Conservation (phyloP, 2,329 filamentous ascomycete species). For the Xylariales sp. region DNA sequence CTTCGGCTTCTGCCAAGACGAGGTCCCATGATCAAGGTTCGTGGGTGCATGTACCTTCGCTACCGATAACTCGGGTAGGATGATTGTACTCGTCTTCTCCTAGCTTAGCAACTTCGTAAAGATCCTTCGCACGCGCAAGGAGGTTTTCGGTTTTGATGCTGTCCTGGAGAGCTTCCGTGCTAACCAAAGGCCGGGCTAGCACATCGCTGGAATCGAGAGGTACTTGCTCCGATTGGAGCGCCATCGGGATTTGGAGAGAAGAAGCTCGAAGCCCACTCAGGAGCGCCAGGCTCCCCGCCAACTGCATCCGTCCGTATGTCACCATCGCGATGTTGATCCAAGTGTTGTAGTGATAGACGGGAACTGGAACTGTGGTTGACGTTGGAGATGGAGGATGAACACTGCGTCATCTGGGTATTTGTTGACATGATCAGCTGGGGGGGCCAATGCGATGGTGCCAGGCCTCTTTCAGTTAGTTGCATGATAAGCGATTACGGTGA, state of each 20-base stretch:
- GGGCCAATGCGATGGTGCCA: background rate
- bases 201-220: slow-evolving; percentile 8
- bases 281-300: slow-evolving; percentile 9
- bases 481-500: slow-evolving; percentile 4
- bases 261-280: slow-evolving; percentile 13
- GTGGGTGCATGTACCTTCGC: no score
- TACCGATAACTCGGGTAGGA: slow-evolving; percentile 68
- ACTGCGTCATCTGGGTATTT: slow-evolving; percentile 8
- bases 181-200: slow-evolving; percentile 36
- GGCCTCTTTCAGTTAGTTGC: background rate
- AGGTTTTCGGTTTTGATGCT: slow-evolving; percentile 53
- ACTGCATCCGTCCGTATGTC: slow-evolving; percentile 8
- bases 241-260: slow-evolving; percentile 21
- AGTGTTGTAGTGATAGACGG: background rate
- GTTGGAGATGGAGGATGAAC: background rate
- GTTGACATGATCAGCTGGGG: slow-evolving; percentile 5
- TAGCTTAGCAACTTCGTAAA: slow-evolving; percentile 59
- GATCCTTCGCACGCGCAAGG: slow-evolving; percentile 51
- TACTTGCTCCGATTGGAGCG: slow-evolving; percentile 16
- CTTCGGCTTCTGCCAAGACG: background rate
- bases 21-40: no score
- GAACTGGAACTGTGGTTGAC: no score
- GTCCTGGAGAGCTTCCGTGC: slow-evolving; percentile 51
- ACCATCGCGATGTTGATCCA: slow-evolving; percentile 3
- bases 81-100: slow-evolving; percentile 58